These are phyloP conservation scores for Colletotrichum theobromicola DNA, from an alignment of 2,329 filamentous ascomycete species.

Conservation along the genomic window DNA sequence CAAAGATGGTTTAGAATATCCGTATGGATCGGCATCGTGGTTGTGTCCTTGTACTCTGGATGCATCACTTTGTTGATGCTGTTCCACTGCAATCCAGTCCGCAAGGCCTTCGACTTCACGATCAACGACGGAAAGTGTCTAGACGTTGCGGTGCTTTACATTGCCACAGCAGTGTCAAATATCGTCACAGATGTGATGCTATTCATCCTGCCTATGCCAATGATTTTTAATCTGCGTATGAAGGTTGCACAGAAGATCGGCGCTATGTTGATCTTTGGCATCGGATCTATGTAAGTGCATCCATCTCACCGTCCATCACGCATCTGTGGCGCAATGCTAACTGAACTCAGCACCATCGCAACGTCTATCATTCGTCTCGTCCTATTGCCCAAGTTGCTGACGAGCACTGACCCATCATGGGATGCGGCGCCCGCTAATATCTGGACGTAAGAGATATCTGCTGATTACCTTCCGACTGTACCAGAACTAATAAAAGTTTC, in stretches of 20 bases:
- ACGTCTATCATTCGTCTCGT: conserved; percentile 6
- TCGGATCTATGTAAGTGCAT: conserved; percentile 38
- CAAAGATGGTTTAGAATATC: conserved; percentile 35
- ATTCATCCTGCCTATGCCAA: conserved; percentile 50
- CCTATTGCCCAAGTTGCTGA: conserved; percentile 1
- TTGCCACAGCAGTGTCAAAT: conserved; percentile 52
- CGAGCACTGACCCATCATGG: conserved; percentile 8
- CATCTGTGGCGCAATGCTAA: rapidly evolving
- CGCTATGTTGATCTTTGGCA: conserved; percentile 47
- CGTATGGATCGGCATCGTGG: conserved; percentile 31
- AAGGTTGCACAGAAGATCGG: conserved; percentile 52
- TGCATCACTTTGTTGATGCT: conserved; percentile 38
- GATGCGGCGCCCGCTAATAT: conserved; percentile 18
- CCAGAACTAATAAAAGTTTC: rapidly evolving
- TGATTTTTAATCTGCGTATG: conserved; percentile 48
- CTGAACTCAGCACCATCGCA: neutral
- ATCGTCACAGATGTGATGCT: conserved; percentile 53
- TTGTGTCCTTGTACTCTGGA: conserved; percentile 31
- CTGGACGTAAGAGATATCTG: conserved; percentile 2
- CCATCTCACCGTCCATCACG: neutral
- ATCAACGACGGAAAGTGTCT: conserved; percentile 43
- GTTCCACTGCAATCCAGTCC: conserved; percentile 41
- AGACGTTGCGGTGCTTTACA: conserved; percentile 50
- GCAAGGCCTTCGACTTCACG: conserved; percentile 33
- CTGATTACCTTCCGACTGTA: rapidly evolving